A percentile compares a stretch with the other conserved stretches of the same genome.
Conservation (phyloP, 805 yeast genomes). For the Ogataea wickerhamii region DNA sequence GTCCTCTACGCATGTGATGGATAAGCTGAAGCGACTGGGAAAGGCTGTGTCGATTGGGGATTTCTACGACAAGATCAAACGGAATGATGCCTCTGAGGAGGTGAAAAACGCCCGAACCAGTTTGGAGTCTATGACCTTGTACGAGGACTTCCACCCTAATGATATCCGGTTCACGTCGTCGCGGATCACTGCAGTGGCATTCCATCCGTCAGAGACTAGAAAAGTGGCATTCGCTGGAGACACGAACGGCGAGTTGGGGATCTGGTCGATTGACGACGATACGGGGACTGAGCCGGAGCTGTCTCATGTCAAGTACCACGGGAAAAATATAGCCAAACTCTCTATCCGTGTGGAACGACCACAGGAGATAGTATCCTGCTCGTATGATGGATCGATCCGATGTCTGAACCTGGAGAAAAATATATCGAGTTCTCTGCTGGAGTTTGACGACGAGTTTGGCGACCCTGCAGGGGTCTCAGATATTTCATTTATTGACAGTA, state of each 20-base stretch:
- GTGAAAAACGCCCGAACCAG: constrained; percentile 50
- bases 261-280: constrained; percentile 70
- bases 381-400: constrained; percentile 88
- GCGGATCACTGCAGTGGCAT: constrained; percentile 67
- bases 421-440: constrained; percentile 58
- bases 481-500: constrained; percentile 53
- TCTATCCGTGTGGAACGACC: constrained; percentile 48
- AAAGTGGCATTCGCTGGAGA: constrained; percentile 82
- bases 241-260: constrained; percentile 78
- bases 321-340: constrained; percentile 60
- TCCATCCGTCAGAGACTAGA: constrained; percentile 69
- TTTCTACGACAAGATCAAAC: constrained; percentile 53
- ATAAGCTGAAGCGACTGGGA: constrained; percentile 38
- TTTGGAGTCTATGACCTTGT: constrained; percentile 48
- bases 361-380: constrained; percentile 57
- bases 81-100: constrained; percentile 37
- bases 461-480: constrained; percentile 71
- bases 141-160: constrained; percentile 59
- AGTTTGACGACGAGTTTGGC: constrained; percentile 51
- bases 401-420: constrained; percentile 61
- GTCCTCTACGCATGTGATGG: constrained; percentile 25
- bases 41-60: constrained; percentile 65
- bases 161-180: constrained; percentile 68
- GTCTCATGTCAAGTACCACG: constrained; percentile 68
- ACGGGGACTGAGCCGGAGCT: constrained; percentile 46